These are phyloP conservation scores for Boeremia exigua DNA, from an alignment of 2,329 filamentous ascomycete genomes.

Conservation along the genomic window DNA sequence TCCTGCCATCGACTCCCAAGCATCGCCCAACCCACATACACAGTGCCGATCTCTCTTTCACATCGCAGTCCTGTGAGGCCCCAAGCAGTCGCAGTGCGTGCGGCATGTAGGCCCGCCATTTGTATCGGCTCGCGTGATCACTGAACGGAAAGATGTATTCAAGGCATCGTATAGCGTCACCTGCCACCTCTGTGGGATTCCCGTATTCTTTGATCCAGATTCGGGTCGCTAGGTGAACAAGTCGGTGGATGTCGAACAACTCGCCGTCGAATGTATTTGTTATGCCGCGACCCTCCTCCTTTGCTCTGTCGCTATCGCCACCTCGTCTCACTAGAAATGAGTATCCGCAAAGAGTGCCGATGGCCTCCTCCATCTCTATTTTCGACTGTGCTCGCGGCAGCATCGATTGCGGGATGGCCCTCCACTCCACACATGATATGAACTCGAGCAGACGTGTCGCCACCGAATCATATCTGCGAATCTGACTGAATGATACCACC, in stretches of 20 bases:
- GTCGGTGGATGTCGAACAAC: slow-evolving; percentile 14
- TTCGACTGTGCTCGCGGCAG: slow-evolving; percentile 16
- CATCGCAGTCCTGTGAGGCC: not conserved
- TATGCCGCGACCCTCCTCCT: not conserved
- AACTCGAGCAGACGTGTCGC: slow-evolving; percentile 51
- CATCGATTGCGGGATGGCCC: slow-evolving; percentile 24
- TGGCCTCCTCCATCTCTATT: slow-evolving; percentile 23
- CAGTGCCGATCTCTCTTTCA: not conserved
- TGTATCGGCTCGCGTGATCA: not conserved
- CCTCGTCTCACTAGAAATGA: slow-evolving; percentile 25
- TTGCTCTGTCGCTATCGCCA: not conserved
- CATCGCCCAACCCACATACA: slow-evolving; percentile 1
- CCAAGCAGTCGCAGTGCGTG: not conserved
- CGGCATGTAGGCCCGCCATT: not conserved
- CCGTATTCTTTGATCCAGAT: slow-evolving; percentile 8
- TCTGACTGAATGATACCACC: slow-evolving; percentile 52
- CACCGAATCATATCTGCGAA: slow-evolving; percentile 24
- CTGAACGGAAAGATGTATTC: not conserved
- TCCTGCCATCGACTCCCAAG: slow-evolving; percentile 4
- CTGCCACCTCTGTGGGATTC: not conserved
- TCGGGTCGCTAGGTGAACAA: slow-evolving; percentile 11
- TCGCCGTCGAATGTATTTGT: not conserved
- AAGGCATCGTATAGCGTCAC: not conserved
- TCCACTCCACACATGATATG: slow-evolving; percentile 23
- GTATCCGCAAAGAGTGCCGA: slow-evolving; percentile 31